phyloP scores from a whole-genome alignment of 192 early-diverging fungal species.

The Coemansia sp. region DNA sequence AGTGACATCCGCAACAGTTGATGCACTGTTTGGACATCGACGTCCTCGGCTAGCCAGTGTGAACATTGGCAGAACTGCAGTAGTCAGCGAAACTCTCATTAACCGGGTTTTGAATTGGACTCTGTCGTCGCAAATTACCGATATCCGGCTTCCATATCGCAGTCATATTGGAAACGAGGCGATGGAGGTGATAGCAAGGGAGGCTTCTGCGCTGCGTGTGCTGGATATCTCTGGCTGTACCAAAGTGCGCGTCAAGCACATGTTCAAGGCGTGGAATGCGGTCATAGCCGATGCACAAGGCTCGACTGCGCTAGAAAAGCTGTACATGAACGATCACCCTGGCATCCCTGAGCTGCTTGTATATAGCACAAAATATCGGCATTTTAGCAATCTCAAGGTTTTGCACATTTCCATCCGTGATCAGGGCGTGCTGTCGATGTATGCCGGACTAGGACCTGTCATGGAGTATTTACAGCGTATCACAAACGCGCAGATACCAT shows the following conservation, averaged over 20 bases:
- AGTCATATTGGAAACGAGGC: conserved; percentile 6
- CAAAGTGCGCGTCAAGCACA: conserved; percentile 19
- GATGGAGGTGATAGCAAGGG: conserved; percentile 20
- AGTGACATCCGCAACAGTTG: conserved; percentile 9
- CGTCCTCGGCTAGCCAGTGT: conserved; percentile 24
- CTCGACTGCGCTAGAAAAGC: conserved; percentile 23
- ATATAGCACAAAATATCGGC: conserved; percentile 30
- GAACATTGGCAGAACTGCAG: conserved; percentile 7
- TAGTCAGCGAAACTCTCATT: not conserved
- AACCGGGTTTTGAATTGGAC: conserved; percentile 22
- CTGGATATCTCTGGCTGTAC: conserved; percentile 51
- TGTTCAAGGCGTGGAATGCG: conserved; percentile 37
- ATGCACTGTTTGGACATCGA: conserved; percentile 15
- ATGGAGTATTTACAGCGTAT: conserved; percentile 27
- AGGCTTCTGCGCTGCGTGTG: conserved; percentile 21
- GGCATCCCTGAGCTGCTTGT: conserved; percentile 40
- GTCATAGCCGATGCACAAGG: conserved; percentile 21
- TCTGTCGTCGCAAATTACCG: conserved; percentile 13
- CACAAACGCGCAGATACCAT: conserved; percentile 11
- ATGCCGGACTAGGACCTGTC: conserved; percentile 19
- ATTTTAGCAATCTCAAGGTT: conserved; percentile 28
- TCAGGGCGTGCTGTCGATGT: conserved; percentile 19
- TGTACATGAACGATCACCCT: conserved; percentile 45
- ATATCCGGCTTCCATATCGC: conserved; percentile 30
- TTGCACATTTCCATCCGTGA: conserved; percentile 37